phyloP scores from a whole-genome alignment of 495 filamentous ascomycete genomes.

The Apodospora peruviana region DNA sequence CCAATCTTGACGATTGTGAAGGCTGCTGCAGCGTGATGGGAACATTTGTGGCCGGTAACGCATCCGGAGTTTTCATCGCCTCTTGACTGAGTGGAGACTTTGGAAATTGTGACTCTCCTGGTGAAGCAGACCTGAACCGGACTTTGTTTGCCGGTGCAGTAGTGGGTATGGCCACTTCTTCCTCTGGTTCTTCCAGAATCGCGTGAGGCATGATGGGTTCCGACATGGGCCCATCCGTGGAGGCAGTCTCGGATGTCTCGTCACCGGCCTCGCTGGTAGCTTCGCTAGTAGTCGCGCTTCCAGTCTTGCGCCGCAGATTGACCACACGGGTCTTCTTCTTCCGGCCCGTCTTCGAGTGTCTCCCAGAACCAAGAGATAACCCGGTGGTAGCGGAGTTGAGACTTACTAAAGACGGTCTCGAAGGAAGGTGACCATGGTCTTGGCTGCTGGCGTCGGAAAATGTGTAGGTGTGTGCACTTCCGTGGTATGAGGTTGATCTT shows the following conservation, averaged over 20 bases:
- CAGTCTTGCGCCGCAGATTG: slow-evolving; percentile 66
- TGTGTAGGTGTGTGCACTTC: slow-evolving; percentile 56
- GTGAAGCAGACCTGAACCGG: slow-evolving; percentile 27
- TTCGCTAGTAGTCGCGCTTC: slow-evolving; percentile 45
- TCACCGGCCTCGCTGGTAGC: slow-evolving; percentile 38
- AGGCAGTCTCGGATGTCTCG: slow-evolving; percentile 29
- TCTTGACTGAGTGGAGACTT: slow-evolving; percentile 26
- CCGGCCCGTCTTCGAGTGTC: slow-evolving; percentile 62
- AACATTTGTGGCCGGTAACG: slow-evolving; percentile 4
- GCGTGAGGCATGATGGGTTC: slow-evolving; percentile 40
- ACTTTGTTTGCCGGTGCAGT: slow-evolving; percentile 35
- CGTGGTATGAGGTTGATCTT: slow-evolving; percentile 57
- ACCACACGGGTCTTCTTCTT: slow-evolving; percentile 93
- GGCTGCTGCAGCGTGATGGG: neutral
- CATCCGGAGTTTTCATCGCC: slow-evolving; percentile 14
- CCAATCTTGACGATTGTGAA: neutral
- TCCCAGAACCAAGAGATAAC: slow-evolving; percentile 57
- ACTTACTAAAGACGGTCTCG: slow-evolving; percentile 41
- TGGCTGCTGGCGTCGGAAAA: slow-evolving; percentile 52
- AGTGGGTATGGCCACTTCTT: slow-evolving; percentile 44
- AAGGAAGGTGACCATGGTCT: slow-evolving; percentile 40
- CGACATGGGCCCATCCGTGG: slow-evolving; percentile 37
- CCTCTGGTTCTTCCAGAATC: slow-evolving; percentile 50
- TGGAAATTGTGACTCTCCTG: slow-evolving; percentile 18
- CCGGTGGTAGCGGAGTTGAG: slow-evolving; percentile 52